phyloP scores from a whole-genome alignment of 345 rosid genomes.

The Euphorbia lathyris region DNA sequence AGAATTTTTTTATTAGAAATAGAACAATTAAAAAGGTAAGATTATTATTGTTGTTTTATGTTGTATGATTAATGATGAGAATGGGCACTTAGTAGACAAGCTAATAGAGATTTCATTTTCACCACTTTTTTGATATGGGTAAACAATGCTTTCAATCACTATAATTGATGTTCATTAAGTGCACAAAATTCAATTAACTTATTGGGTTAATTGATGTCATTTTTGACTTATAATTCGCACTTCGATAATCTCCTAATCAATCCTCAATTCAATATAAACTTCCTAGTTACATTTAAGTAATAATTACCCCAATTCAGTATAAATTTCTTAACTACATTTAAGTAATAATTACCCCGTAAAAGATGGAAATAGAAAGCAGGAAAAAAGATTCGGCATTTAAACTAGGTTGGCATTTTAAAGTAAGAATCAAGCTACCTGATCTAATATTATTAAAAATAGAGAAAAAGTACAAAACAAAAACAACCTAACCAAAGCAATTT shows the following conservation, averaged over 20 bases:
- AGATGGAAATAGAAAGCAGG: no score
- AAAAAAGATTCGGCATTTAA: no score
- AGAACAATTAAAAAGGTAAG: neutral
- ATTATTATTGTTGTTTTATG: neutral
- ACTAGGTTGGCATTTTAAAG: no score
- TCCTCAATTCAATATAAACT: neutral
- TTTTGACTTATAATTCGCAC: neutral
- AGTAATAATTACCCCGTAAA: no score
- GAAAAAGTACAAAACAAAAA: no score
- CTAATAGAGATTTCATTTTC: neutral
- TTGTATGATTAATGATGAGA: neutral
- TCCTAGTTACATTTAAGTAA: no score
- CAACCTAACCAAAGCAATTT: no score
- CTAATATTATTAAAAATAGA: no score
- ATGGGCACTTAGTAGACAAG: neutral
- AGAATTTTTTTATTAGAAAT: no score
- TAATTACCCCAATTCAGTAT: no score
- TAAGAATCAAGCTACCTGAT: no score
- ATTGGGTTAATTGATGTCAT: neutral
- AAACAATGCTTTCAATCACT: constrained; percentile 9
- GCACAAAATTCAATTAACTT: constrained; percentile 7
- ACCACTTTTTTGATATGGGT: constrained; percentile 4
- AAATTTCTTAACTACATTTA: no score
- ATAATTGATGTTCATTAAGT: neutral
- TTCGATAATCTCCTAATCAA: neutral